Conservation (phyloP, 2,329 filamentous ascomycete species). For the Parafenestella ontariensis region DNA sequence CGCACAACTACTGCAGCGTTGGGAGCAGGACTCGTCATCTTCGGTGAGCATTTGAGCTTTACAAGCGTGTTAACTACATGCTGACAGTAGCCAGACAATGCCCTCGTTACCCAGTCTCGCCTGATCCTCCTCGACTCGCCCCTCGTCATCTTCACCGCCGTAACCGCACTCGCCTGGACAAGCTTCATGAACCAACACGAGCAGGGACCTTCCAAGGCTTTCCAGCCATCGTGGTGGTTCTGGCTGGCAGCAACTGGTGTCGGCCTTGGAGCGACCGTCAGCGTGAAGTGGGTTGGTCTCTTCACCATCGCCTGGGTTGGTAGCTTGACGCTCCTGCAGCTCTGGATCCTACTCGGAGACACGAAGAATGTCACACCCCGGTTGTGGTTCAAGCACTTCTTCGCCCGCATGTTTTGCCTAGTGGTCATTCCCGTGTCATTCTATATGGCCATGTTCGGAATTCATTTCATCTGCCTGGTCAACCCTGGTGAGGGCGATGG, state of each 20-base stretch:
- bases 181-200: constrained; percentile 98
- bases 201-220: constrained; percentile 85
- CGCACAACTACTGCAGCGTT: constrained; percentile 83
- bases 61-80: background rate
- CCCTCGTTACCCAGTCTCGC: constrained; percentile 90
- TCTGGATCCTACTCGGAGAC: constrained; percentile 95
- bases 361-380: constrained; percentile 83
- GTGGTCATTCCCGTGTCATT: constrained; percentile 88
- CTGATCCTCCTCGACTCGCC: constrained; percentile 96
- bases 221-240: constrained; percentile 95
- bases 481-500: constrained; percentile 98
- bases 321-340: constrained; percentile 84
- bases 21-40: constrained; percentile 86
- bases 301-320: constrained; percentile 99
- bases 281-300: constrained; percentile 98
- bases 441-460: constrained; percentile 96
- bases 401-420: constrained; percentile 88
- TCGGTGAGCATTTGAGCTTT: constrained; percentile 64
- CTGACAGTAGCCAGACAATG: constrained; percentile 74
- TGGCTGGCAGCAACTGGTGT: constrained; percentile 90
- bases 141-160: constrained; percentile 88
- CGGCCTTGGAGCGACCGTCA: constrained; percentile 85
- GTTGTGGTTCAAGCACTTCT: constrained; percentile 91
- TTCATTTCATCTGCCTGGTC: constrained; percentile 90
- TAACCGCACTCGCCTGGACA: constrained; percentile 87